Evolutionary conservation across 176 grass and related monocot species (phyloP).

Genomic region (Zizania latifolia): DNA sequence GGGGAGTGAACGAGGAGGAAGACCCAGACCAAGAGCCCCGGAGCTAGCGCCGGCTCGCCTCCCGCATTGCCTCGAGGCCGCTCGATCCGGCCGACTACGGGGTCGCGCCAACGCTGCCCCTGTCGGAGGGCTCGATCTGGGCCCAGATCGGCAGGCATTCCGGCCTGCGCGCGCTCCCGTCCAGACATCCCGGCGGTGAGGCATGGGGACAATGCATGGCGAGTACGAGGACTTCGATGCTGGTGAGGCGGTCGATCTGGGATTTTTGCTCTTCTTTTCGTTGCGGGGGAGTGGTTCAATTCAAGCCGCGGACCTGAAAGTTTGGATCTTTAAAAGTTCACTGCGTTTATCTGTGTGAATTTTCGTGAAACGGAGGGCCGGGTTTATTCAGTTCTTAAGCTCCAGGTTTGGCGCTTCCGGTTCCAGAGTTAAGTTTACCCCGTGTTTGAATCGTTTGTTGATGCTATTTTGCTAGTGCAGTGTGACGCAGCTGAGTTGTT

Average conservation of each 20-base stretch:
- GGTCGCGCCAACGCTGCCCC: not conserved
- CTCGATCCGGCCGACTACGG: conserved; percentile 22
- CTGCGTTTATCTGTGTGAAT: not conserved
- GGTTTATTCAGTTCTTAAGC: conserved; percentile 11
- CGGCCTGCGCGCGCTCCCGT: not conserved
- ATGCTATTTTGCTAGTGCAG: conserved; percentile 5
- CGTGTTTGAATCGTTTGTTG: not conserved
- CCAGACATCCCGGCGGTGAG: conserved; percentile 21
- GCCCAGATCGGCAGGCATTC: conserved; percentile 35
- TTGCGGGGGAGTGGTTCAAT: not conserved
- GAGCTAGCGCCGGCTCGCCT: conserved; percentile 18
- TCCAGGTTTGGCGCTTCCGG: conserved; percentile 4
- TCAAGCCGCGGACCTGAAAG: conserved; percentile 4
- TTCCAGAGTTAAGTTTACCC: not conserved
- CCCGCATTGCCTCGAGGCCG: conserved; percentile 33
- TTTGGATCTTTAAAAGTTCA: conserved; percentile 34
- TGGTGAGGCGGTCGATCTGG: conserved; percentile 65
- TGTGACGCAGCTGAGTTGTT: not conserved
- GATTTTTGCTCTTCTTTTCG: not conserved
- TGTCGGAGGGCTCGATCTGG: conserved; percentile 45
- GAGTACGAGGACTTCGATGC: conserved; percentile 48
- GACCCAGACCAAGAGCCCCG: conserved; percentile 23
- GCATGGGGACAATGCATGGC: conserved; percentile 59
- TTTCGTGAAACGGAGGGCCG: not conserved
- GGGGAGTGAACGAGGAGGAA: conserved; percentile 1